Percentiles rank a stretch among this genome's conserved stretches.
phyloP scores from a whole-genome alignment of 176 grass and related monocot genomes.

The Poa annua region DNA sequence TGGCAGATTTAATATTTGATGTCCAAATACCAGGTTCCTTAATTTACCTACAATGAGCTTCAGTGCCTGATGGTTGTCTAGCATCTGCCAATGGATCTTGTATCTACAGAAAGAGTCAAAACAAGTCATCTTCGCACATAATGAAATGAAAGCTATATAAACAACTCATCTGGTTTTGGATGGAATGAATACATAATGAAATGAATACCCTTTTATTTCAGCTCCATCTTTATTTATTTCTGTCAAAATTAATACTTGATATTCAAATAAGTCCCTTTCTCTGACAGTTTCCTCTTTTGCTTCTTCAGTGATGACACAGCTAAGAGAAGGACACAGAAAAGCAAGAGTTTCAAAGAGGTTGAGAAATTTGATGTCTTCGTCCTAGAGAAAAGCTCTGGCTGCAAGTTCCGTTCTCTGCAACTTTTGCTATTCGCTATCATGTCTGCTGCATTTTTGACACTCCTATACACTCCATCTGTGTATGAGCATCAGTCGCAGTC shows the following conservation, averaged over 20 bases:
- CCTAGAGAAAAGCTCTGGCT: constrained; percentile 62
- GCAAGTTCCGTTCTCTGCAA: constrained; percentile 83
- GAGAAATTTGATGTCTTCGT: constrained; percentile 78
- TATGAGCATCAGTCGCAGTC: constrained; percentile 72
- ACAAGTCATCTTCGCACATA: not conserved
- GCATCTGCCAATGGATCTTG: not conserved
- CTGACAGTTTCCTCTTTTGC: constrained; percentile 36
- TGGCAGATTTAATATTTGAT: no score
- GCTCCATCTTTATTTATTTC: no score
- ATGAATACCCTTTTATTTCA: no score
- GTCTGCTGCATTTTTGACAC: constrained; percentile 75
- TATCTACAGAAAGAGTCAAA: not conserved
- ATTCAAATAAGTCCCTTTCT: not conserved
- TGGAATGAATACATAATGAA: no score
- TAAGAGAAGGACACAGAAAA: constrained; percentile 74
- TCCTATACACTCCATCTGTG: constrained; percentile 74
- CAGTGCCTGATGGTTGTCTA: not conserved
- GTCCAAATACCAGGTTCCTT: not conserved
- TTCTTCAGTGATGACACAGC: constrained; percentile 67
- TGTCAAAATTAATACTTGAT: not conserved
- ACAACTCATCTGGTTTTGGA: no score
- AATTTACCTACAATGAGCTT: not conserved
- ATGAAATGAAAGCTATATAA: not conserved
- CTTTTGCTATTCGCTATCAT: constrained; percentile 80
- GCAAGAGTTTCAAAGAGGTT: constrained; percentile 79